Conservation (phyloP, 495 filamentous ascomycete species). For the Stereocaulon alpinum region DNA sequence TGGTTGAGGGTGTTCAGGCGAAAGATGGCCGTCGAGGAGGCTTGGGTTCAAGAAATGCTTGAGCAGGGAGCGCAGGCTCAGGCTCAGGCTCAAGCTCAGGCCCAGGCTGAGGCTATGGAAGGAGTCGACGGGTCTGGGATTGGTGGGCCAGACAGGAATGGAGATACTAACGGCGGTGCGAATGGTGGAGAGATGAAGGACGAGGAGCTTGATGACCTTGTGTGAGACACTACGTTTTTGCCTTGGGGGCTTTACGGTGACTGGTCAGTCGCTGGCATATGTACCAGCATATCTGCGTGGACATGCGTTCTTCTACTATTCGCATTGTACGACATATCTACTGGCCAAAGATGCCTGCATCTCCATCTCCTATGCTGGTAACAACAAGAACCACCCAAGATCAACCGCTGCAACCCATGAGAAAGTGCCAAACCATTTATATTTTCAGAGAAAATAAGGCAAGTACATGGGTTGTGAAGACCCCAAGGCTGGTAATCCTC, state of each 20-base stretch:
- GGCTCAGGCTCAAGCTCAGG: constrained; percentile 17
- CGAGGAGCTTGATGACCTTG: constrained; percentile 11
- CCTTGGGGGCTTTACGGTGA: not conserved
- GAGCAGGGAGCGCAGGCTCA: not conserved
- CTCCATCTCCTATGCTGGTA: not conserved
- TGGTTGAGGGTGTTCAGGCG: constrained; percentile 81
- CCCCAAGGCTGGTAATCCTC: constrained; percentile 1
- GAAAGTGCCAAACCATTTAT: not conserved
- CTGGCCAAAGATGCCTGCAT: no score
- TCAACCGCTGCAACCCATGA: not conserved
- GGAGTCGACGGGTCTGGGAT: constrained; percentile 3
- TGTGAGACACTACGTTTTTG: not conserved
- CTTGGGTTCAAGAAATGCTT: constrained; percentile 36
- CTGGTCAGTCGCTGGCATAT: not conserved
- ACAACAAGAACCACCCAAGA: not conserved
- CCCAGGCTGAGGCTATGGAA: constrained; percentile 10
- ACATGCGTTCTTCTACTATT: not conserved
- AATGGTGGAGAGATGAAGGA: not conserved
- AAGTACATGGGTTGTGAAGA: not conserved
- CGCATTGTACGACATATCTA: no score
- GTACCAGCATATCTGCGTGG: not conserved
- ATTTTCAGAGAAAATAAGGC: not conserved
- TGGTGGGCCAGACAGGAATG: constrained; percentile 17
- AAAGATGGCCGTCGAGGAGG: constrained; percentile 75
- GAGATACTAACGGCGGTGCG: not conserved